These are phyloP conservation scores for Eucalyptus pauciflora DNA, from an alignment of 345 rosid genomes.

Conservation along the genomic window DNA sequence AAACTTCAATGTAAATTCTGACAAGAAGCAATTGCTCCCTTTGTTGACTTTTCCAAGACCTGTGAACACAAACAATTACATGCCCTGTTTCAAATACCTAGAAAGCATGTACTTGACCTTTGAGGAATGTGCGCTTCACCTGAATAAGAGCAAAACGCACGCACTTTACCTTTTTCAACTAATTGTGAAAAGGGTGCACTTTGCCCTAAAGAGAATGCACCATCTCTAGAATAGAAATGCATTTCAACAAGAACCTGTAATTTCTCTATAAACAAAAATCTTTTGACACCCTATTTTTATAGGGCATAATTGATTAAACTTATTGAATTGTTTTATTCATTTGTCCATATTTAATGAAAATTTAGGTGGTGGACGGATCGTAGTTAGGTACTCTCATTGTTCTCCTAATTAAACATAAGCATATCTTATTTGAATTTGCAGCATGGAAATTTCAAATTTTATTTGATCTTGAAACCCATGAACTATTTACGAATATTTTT, in stretches of 20 bases:
- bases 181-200: fast-evolving
- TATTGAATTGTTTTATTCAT: neutral
- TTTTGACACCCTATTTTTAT: no score
- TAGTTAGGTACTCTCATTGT: neutral
- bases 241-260: no score
- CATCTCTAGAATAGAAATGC: no score
- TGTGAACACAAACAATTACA: no score
- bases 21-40: no score
- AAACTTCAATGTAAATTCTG: no score
- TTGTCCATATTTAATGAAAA: neutral
- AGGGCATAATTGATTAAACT: no score
- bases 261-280: no score
- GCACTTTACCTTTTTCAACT: neutral
- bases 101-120: neutral
- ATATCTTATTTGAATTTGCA: neutral
- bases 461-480: neutral
- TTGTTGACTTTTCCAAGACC: no score
- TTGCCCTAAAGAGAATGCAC: no score
- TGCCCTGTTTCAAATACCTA: neutral
- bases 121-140: neutral
- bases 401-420: neutral
- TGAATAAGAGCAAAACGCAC: neutral
- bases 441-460: neutral
- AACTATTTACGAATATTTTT: neutral
- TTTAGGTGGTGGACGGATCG: neutral